A percentile compares a stretch with the other conserved stretches of the same genome.
These are phyloP conservation scores for Gloeophyllum trabeum DNA, from an alignment of 768 basidiomycete genomes.

Conservation along the genomic window DNA sequence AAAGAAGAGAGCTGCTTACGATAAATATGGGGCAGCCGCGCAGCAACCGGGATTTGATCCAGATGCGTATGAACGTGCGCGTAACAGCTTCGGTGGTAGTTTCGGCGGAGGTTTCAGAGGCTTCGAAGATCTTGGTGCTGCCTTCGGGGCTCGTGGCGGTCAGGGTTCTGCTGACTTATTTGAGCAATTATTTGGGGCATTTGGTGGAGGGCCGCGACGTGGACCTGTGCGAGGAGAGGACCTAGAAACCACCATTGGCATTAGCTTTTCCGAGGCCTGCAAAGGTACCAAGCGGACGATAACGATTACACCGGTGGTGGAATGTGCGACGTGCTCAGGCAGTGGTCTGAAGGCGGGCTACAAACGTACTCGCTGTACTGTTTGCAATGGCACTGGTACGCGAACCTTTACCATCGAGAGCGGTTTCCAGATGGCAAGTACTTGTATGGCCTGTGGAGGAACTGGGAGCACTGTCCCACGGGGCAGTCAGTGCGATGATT, in stretches of 20 bases:
- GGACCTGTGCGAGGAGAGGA: constrained; percentile 57
- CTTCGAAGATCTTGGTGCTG: constrained; percentile 58
- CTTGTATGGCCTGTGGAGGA: constrained; percentile 77
- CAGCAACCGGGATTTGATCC: constrained; percentile 93
- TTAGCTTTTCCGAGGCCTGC: constrained; percentile 92
- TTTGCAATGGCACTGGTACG: constrained; percentile 81
- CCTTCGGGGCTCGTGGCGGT: constrained; percentile 39
- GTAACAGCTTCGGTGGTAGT: constrained; percentile 36
- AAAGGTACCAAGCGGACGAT: constrained; percentile 74
- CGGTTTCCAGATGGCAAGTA: constrained; percentile 96
- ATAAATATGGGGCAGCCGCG: constrained; percentile 87
- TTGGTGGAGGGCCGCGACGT: constrained; percentile 34
- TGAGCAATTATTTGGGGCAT: constrained; percentile 73
- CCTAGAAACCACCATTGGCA: constrained; percentile 61
- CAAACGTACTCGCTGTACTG: constrained; percentile 64
- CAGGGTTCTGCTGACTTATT: constrained; percentile 58
- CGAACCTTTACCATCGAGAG: constrained; percentile 83
- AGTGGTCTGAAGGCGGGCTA: constrained; percentile 81
- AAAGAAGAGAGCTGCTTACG: constrained; percentile 83
- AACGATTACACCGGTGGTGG: constrained; percentile 67
- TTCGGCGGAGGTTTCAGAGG: constrained; percentile 37
- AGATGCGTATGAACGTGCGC: constrained; percentile 50
- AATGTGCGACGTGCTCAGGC: constrained; percentile 79
- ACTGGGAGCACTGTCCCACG: constrained; percentile 72
- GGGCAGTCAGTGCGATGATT: constrained; percentile 65